Base-by-base conservation (phyloP, 2,329 filamentous ascomycete genomes). In the Fusarium mundagurra region DNA sequence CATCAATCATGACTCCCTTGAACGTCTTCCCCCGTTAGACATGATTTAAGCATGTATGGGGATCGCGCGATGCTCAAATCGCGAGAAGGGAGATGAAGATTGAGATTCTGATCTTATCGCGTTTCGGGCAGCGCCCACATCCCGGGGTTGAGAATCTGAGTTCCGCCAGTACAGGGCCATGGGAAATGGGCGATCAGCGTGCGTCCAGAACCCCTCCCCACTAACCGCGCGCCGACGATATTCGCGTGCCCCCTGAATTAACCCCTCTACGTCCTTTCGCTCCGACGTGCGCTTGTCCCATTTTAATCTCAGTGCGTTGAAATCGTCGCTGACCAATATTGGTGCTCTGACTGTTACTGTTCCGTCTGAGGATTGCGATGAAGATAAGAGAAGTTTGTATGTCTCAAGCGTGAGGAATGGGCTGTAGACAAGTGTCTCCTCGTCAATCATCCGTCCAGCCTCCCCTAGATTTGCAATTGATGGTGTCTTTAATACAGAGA, bases 331-430 rank as follows among this genome's bases (percentile, higher is more conserved):
- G 17, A 79, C 66, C 20, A 77, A 54, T 7, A 75, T 67, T 1
- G 75, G 73, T 17, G 69, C 62, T 6, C 62, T 69, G 11, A 45
- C 45, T 12, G 48, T 45, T 22, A 45, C 45, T 12, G 48, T 45
- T 22, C 39, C 36, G 3, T 53, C 12, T 0, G 60, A 39, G 17
- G 61, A 63, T 33, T 60, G 59, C 14, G 53, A 64, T 36, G 57
- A 67, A 7, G 69, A 50, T 12, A 76, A 48, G 3, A 75, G 38
- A 5, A 71, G 50, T 13, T 64, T 76, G 36, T 77, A 78, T 22
- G 76, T 74, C 18, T 69, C 72, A 13, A 77, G 69, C 0, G 76
- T 78, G n/a, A 78, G 73, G 36, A 78, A 78, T 4, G 76, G 76
- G 38, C 75, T 76, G 51, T 77, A 78, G 8, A 78, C 50, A n/a